Evolutionary conservation across 768 basidiomycete genomes (phyloP).

Genomic region (Lentinula detonsa): DNA sequence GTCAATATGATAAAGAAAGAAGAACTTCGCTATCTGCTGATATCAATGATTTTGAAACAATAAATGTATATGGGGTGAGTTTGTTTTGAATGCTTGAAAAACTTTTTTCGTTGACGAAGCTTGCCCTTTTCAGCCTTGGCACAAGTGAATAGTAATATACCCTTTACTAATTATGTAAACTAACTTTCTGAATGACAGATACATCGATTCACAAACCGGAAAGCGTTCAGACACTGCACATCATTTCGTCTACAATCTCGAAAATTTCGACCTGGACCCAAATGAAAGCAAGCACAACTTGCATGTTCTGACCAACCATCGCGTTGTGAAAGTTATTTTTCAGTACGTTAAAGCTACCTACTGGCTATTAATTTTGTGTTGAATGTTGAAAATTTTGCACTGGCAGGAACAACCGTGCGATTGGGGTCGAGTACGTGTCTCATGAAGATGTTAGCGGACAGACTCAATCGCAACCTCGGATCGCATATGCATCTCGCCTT

Average conservation of each 20-base stretch:
- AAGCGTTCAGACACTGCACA: slow-evolving; percentile 32
- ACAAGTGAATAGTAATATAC: neutral
- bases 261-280: slow-evolving; percentile 16
- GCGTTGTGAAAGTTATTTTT: slow-evolving; percentile 22
- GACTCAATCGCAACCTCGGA: neutral
- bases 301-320: slow-evolving; percentile 13
- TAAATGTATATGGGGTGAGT: slow-evolving; percentile 26
- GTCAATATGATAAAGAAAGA: slow-evolving; percentile 29
- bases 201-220: slow-evolving; percentile 30
- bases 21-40: slow-evolving; percentile 19
- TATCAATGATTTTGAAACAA: slow-evolving; percentile 23
- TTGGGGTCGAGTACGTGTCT: slow-evolving; percentile 25
- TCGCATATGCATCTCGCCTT: slow-evolving; percentile 19
- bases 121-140: neutral
- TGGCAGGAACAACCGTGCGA: slow-evolving; percentile 13
- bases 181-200: slow-evolving; percentile 22
- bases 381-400: neutral
- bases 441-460: slow-evolving; percentile 6
- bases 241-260: slow-evolving; percentile 22
- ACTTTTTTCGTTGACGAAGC: neutral
- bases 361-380: neutral
- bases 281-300: neutral
- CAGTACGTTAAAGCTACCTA: slow-evolving; percentile 13
- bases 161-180: neutral
- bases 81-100: neutral